Evolutionary conservation across 2,329 filamentous ascomycete genomes (phyloP), one percentile per base, ranked within the genome.

Genomic region (Sodiomyces alkalinus): DNA sequence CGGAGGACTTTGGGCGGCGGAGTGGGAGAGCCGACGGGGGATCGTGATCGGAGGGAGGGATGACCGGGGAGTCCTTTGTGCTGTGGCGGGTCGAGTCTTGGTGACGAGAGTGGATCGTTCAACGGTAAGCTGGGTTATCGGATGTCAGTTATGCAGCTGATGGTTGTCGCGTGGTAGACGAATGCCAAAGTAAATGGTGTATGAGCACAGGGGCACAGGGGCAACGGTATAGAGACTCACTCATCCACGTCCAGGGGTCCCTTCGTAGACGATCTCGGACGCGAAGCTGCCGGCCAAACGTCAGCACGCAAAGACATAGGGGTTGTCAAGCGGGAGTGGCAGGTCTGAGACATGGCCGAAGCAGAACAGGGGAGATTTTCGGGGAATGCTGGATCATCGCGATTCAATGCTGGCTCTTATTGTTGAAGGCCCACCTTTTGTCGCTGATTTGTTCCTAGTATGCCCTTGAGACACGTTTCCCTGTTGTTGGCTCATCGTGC

Each of bases 211-310:
- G n/a, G n/a, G n/a, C 37, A 32, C 12, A 15, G 35, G 27, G 21
- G 21, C 22, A 14, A 13, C 8, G 7, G 6, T 22, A 15, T 10
- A 7, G 23, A 5, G 10, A 51, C 73, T 53, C 63, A 87, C 79
- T 87, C 78, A 37, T 76, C 71, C 36, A 60, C 56, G 43, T 90
- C 82, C 13, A 92, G 59, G 4, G 83, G 83, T 1, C 81, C 82
- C 50, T 74, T 80, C 4, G 82, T 90, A 24, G 76, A 68, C 22
- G 76, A 72, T 28, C 77, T 62, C 7, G 76, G 68, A 24, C 74
- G 56, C n/a, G 65, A 54, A 25, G 65, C 68, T 70, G 39, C 9
- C 14, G 6, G 18, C 4, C n/a, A 9, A 14, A 24, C 11, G 23
- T 25, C 15, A 23, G 22, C 12, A 15, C 10, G 7, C 7, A 23